These are phyloP conservation scores for Wickerhamomyces canadensis DNA, from an alignment of 805 yeast genomes.

Conservation along the genomic window DNA sequence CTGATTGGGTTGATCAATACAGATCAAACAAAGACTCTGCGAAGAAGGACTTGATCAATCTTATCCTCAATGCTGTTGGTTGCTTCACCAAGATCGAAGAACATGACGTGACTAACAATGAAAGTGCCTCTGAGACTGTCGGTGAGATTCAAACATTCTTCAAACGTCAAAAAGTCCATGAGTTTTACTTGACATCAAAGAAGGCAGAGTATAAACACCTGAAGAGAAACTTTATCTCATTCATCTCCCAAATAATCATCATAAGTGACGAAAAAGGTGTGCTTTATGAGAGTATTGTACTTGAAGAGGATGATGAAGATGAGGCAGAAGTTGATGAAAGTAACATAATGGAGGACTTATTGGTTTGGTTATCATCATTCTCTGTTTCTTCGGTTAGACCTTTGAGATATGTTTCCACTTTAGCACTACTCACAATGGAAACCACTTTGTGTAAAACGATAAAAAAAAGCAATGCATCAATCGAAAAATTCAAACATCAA, in stretches of 20 bases:
- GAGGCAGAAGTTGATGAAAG: constrained; percentile 27
- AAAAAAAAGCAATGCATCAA: constrained; percentile 28
- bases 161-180: constrained; percentile 55
- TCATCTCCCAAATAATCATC: constrained; percentile 46
- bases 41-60: constrained; percentile 58
- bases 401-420: constrained; percentile 62
- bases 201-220: constrained; percentile 42
- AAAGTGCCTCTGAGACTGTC: constrained; percentile 67
- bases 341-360: constrained; percentile 44
- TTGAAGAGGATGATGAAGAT: constrained; percentile 26
- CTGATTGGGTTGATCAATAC: constrained; percentile 55
- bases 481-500: constrained; percentile 34
- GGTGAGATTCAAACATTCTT: constrained; percentile 65
- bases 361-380: constrained; percentile 73
- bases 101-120: constrained; percentile 70
- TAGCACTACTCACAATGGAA: constrained; percentile 53
- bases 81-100: constrained; percentile 59
- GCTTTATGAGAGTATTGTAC: constrained; percentile 36
- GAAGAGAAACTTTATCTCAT: constrained; percentile 47
- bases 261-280: constrained; percentile 58
- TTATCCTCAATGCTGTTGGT: constrained; percentile 67
- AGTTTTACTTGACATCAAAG: constrained; percentile 59
- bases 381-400: constrained; percentile 68
- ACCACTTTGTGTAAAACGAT: constrained; percentile 51
- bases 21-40: constrained; percentile 39